Conservation (phyloP, 768 basidiomycete genomes). For the Trichaptum fuscoviolaceum region DNA sequence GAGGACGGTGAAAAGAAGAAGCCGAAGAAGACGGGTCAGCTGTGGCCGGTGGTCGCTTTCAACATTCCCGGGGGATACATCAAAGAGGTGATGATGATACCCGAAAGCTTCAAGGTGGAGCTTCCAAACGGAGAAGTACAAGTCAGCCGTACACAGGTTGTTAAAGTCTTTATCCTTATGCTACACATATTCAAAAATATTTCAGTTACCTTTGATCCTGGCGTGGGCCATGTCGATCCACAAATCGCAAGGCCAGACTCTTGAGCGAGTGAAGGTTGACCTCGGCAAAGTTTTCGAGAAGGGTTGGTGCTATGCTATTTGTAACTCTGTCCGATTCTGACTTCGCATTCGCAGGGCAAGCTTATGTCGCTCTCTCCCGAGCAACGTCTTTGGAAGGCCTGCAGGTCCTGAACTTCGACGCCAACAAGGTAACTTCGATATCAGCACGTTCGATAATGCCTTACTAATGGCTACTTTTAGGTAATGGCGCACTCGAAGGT, state of each 20-base stretch:
- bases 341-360: slow-evolving; percentile 54
- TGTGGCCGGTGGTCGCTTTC: slow-evolving; percentile 79
- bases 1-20: slow-evolving; percentile 33
- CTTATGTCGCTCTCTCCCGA: slow-evolving; percentile 88
- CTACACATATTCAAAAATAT: slow-evolving; percentile 1
- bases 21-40: slow-evolving; percentile 21
- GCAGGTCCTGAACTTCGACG: slow-evolving; percentile 77
- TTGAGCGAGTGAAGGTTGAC: slow-evolving; percentile 93
- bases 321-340: not conserved
- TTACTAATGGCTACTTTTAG: slow-evolving; percentile 26
- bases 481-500: slow-evolving; percentile 73
- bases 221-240: slow-evolving; percentile 99
- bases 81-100: slow-evolving; percentile 52
- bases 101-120: slow-evolving; percentile 84
- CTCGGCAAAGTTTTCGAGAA: slow-evolving; percentile 91
- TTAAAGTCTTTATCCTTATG: slow-evolving; percentile 6
- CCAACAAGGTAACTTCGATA: slow-evolving; percentile 49
- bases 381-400: slow-evolving; percentile 82
- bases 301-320: slow-evolving; percentile 37
- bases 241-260: slow-evolving; percentile 95
- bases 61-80: slow-evolving; percentile 49
- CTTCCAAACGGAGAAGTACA: slow-evolving; percentile 83
- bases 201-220: slow-evolving; percentile 77
- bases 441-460: not conserved
- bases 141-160: slow-evolving; percentile 74